Evolutionary conservation across 257 asterid species (phyloP).

Genomic region (Petrea volubilis): DNA sequence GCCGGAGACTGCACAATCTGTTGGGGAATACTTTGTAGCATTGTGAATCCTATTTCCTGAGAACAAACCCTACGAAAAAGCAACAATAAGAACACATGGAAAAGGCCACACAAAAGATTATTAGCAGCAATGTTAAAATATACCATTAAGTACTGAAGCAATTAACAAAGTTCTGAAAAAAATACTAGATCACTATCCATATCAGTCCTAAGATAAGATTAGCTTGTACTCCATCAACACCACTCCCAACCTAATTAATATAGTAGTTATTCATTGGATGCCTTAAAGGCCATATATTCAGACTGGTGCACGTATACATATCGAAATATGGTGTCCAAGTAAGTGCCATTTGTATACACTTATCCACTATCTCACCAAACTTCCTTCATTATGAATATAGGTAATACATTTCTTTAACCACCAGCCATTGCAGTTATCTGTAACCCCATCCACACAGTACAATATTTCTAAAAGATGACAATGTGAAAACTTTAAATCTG

Average conservation of each 20-base stretch:
- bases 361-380: not conserved
- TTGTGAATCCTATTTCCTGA: conserved; percentile 21
- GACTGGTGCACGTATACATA: not conserved
- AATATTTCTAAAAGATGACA: not conserved
- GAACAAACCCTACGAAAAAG: conserved; percentile 20
- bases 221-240: too few species aligned
- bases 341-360: not conserved
- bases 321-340: not conserved
- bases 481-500: not conserved
- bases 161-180: not conserved
- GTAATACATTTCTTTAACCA: not conserved
- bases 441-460: not conserved
- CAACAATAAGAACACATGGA: not conserved
- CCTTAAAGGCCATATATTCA: too few species aligned
- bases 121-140: not conserved
- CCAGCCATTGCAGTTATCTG: not conserved
- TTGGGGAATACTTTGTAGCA: conserved; percentile 75
- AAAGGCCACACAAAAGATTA: not conserved
- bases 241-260: too few species aligned
- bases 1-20: conserved; percentile 93
- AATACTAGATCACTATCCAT: not conserved
- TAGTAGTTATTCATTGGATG: too few species aligned
- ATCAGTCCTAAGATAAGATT: too few species aligned
- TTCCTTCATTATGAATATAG: not conserved
- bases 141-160: not conserved